A percentile compares a stretch with the other conserved stretches of the same genome.
Evolutionary conservation across 2,329 filamentous ascomycete genomes (phyloP).

Genomic region (Fusarium anthophilum): DNA sequence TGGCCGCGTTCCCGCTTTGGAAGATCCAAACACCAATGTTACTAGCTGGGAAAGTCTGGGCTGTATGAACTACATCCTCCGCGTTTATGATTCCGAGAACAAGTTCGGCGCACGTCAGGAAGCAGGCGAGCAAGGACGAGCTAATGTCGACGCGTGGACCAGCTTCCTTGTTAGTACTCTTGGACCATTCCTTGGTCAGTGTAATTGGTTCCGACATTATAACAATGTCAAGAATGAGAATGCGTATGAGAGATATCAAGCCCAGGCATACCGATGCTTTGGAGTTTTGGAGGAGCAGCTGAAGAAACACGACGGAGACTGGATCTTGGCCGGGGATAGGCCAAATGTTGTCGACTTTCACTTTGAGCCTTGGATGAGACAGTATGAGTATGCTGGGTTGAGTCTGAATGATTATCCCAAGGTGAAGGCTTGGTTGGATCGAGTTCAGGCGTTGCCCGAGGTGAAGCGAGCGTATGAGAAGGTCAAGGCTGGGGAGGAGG

Average conservation of each 20-base stretch:
- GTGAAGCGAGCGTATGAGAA: slow-evolving; percentile 10
- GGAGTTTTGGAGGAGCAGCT: slow-evolving; percentile 17
- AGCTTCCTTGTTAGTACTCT: slow-evolving; percentile 24
- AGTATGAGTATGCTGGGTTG: neutral
- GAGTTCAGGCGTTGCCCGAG: neutral
- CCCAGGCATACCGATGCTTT: neutral
- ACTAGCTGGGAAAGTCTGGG: slow-evolving; percentile 42
- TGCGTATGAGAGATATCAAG: slow-evolving; percentile 7
- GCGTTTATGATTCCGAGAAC: slow-evolving; percentile 31
- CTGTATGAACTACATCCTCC: slow-evolving; percentile 35
- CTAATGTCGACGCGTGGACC: slow-evolving; percentile 5
- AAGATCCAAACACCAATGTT: slow-evolving; percentile 46
- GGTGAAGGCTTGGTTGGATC: slow-evolving; percentile 12
- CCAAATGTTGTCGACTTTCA: slow-evolving; percentile 22
- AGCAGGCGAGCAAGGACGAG: slow-evolving; percentile 6
- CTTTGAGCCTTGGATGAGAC: slow-evolving; percentile 22
- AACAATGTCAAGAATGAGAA: slow-evolving; percentile 14
- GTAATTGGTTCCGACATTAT: slow-evolving; percentile 21
- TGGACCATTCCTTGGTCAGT: slow-evolving; percentile 13
- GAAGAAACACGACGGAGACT: slow-evolving; percentile 4
- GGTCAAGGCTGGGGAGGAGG: slow-evolving; percentile 13
- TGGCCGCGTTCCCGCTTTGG: slow-evolving; percentile 44
- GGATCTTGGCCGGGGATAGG: neutral
- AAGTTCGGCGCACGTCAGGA: slow-evolving; percentile 5
- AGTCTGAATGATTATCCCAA: neutral